Conservation (phyloP, 1,284 basidiomycete genomes). For the Sporisorium sorghi region DNA sequence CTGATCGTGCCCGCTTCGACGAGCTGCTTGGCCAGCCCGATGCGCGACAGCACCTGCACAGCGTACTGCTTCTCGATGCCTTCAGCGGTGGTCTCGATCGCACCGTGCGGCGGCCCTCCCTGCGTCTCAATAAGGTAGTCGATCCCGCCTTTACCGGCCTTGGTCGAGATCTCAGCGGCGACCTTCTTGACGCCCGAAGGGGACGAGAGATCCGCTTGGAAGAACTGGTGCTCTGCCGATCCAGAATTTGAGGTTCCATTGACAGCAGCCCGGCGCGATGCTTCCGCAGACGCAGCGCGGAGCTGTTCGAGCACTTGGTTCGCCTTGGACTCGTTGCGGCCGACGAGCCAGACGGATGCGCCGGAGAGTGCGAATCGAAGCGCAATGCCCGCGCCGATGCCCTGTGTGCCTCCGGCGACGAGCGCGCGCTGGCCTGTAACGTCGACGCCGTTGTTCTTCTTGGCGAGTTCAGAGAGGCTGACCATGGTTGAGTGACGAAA, state of each 20-base stretch:
- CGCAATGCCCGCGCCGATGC: constrained; percentile 62
- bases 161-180: constrained; percentile 47
- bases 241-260: background rate
- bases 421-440: constrained; percentile 44
- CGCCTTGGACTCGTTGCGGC: constrained; percentile 63
- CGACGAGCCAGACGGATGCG: constrained; percentile 69
- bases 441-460: constrained; percentile 38
- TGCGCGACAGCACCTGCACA: constrained; percentile 69
- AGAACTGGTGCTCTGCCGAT: constrained; percentile 56
- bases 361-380: constrained; percentile 64
- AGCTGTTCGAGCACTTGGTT: constrained; percentile 62
- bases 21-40: constrained; percentile 67
- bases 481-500: constrained; percentile 23
- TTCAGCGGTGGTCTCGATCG: constrained; percentile 16
- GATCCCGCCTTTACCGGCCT: constrained; percentile 59
- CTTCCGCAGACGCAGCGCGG: constrained; percentile 47
- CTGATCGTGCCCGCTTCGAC: constrained; percentile 65
- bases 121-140: constrained; percentile 69
- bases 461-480: constrained; percentile 20
- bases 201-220: constrained; percentile 69
- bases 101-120: constrained; percentile 55
- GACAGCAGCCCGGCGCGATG: constrained; percentile 20
- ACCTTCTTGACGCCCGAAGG: constrained; percentile 58
- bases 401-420: constrained; percentile 60
- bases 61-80: constrained; percentile 67